A percentile compares a stretch with the other conserved stretches of the same genome.
These are phyloP conservation scores for Xylariaceae sp. DNA, from an alignment of 2,329 filamentous ascomycete genomes.

Conservation along the genomic window DNA sequence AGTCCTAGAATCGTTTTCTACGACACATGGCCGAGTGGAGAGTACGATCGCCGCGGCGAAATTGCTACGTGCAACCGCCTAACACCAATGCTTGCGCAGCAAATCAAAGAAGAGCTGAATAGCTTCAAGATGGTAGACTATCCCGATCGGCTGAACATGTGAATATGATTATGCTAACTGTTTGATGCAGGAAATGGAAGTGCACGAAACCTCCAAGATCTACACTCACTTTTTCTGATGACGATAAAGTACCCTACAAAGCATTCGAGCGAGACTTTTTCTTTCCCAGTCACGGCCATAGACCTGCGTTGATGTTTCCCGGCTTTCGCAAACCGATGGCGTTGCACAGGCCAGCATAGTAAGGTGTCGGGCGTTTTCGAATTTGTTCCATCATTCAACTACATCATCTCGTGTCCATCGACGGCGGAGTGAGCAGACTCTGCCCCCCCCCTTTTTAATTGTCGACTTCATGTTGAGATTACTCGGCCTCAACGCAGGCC, in stretches of 20 bases:
- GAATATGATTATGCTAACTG: conserved; percentile 35
- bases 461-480: conserved; percentile 13
- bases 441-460: conserved; percentile 24
- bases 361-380: conserved; percentile 51
- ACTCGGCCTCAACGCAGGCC: conserved; percentile 1
- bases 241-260: conserved; percentile 32
- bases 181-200: conserved; percentile 87
- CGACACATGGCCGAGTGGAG: conserved; percentile 91
- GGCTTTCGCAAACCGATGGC: conserved; percentile 45
- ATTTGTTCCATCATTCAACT: conserved; percentile 31
- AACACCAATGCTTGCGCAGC: conserved; percentile 93
- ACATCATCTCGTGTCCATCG: conserved; percentile 19
- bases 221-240: conserved; percentile 99
- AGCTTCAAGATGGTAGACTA: conserved; percentile 92
- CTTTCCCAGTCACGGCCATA: conserved; percentile 27
- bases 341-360: conserved; percentile 53
- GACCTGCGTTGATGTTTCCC: conserved; percentile 45
- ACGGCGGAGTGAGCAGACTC: conserved; percentile 18
- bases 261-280: conserved; percentile 26
- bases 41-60: conserved; percentile 93
- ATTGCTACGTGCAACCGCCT: conserved; percentile 97
- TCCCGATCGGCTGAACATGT: neutral
- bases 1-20: conserved; percentile 92
- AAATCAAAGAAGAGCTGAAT: conserved; percentile 99
- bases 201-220: conserved; percentile 97